Evolutionary conservation across 1,284 basidiomycete species (phyloP).

Genomic region (Sphagnurus paluster): DNA sequence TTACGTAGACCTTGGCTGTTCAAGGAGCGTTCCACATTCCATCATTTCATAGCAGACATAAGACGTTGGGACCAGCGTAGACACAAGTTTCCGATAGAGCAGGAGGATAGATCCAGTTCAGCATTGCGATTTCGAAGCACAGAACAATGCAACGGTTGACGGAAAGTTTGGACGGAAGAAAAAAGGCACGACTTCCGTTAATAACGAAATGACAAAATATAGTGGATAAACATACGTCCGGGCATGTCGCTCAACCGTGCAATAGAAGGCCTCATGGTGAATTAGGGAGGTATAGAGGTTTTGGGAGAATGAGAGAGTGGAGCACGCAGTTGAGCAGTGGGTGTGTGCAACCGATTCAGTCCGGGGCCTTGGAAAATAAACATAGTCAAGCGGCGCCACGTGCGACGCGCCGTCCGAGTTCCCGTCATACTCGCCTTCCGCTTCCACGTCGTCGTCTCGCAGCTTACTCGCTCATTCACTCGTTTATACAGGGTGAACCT

Average conservation of each 20-base stretch:
- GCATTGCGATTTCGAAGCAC: too few relatives aligned
- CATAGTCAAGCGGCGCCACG: constrained; percentile 9
- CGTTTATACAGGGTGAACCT: neutral
- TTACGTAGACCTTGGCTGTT: constrained; percentile 70
- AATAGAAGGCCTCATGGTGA: constrained; percentile 60
- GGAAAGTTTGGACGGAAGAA: neutral
- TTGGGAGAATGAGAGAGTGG: constrained; percentile 1
- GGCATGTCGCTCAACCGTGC: constrained; percentile 74
- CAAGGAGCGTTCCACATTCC: too few relatives aligned
- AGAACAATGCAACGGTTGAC: too few relatives aligned
- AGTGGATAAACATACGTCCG: constrained; percentile 57
- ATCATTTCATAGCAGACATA: constrained; percentile 7
- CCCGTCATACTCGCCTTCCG: neutral
- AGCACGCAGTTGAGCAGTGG: constrained; percentile 1
- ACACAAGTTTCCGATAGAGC: too few relatives aligned
- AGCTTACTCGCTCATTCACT: neutral
- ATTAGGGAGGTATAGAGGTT: constrained; percentile 2
- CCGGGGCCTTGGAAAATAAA: constrained; percentile 19
- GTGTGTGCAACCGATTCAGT: constrained; percentile 14
- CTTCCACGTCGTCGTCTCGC: neutral
- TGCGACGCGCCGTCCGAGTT: neutral
- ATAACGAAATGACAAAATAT: neutral
- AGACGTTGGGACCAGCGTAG: too few relatives aligned
- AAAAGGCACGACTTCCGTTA: neutral
- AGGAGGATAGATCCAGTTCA: too few relatives aligned